These are phyloP conservation scores for Saccharomycopsis microspora DNA, from an alignment of 805 yeast genomes.

Conservation along the genomic window DNA sequence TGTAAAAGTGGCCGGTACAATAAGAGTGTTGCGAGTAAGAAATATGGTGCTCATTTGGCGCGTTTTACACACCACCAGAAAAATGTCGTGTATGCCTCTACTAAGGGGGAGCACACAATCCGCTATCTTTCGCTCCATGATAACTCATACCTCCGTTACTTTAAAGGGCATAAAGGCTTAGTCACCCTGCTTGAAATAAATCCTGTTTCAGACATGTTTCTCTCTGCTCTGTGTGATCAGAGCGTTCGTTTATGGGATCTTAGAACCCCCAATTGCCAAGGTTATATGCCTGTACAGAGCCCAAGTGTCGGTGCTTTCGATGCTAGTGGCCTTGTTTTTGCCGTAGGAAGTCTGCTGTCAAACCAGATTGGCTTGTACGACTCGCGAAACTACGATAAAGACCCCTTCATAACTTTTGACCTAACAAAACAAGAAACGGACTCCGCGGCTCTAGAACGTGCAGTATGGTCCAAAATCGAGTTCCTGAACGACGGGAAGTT, in stretches of 20 bases:
- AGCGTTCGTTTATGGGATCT: conserved; percentile 86
- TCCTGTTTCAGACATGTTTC: conserved; percentile 53
- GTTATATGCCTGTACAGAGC: conserved; percentile 42
- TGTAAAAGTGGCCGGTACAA: conserved; percentile 50
- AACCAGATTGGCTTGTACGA: conserved; percentile 50
- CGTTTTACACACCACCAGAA: conserved; percentile 66
- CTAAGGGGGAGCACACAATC: conserved; percentile 65
- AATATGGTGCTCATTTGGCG: conserved; percentile 86
- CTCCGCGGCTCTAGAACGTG: conserved; percentile 13
- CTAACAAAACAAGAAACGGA: conserved; percentile 19
- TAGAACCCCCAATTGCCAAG: conserved; percentile 53
- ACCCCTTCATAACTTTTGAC: conserved; percentile 39
- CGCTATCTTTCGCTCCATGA: conserved; percentile 68
- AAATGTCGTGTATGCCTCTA: conserved; percentile 74
- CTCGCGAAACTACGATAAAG: conserved; percentile 41
- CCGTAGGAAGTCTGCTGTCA: conserved; percentile 39
- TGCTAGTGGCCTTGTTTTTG: conserved; percentile 77
- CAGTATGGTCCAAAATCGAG: conserved; percentile 52
- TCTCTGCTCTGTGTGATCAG: conserved; percentile 64
- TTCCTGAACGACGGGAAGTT: conserved; percentile 70
- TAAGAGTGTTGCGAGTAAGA: conserved; percentile 69
- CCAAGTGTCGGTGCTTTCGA: conserved; percentile 61
- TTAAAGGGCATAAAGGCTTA: conserved; percentile 72
- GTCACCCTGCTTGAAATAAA: conserved; percentile 66
- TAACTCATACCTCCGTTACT: conserved; percentile 74